Evolutionary conservation across 768 basidiomycete species (phyloP).

Genomic region (Sarcodon sp.): DNA sequence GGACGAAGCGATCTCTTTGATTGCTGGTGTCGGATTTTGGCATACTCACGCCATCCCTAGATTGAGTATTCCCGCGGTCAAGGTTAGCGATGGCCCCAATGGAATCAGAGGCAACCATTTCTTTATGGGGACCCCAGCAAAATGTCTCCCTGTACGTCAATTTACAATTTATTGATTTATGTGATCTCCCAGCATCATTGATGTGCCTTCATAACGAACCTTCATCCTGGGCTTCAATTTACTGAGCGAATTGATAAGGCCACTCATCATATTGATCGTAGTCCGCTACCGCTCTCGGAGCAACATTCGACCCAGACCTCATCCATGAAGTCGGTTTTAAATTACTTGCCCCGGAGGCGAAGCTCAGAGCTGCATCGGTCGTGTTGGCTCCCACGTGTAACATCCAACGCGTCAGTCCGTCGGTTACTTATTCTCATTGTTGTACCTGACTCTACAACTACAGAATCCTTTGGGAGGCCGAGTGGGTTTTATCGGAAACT

Average conservation of each 20-base stretch:
- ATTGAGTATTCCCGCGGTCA: constrained; percentile 59
- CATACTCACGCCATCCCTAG: constrained; percentile 54
- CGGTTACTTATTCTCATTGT: not conserved
- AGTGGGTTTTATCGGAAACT: not conserved
- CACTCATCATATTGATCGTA: constrained; percentile 7
- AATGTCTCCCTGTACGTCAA: constrained; percentile 51
- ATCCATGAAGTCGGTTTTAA: constrained; percentile 48
- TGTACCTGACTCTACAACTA: not conserved
- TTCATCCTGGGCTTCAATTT: no score
- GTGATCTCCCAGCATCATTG: no score
- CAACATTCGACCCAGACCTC: constrained; percentile 60
- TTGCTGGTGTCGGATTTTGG: constrained; percentile 71
- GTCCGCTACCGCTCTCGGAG: constrained; percentile 62
- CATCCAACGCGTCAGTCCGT: constrained; percentile 52
- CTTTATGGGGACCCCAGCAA: constrained; percentile 73
- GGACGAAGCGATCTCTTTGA: constrained; percentile 63
- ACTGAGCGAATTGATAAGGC: no score
- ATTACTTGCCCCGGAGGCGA: constrained; percentile 61
- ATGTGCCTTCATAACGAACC: not conserved
- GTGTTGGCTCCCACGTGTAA: constrained; percentile 77
- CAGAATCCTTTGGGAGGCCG: constrained; percentile 16
- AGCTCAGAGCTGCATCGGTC: constrained; percentile 52
- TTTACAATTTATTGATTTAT: no score
- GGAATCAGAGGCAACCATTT: constrained; percentile 65
- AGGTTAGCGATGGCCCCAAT: constrained; percentile 76